Conservation (phyloP, 1,284 basidiomycete genomes). For the Papiliotrema fonsecae region DNA sequence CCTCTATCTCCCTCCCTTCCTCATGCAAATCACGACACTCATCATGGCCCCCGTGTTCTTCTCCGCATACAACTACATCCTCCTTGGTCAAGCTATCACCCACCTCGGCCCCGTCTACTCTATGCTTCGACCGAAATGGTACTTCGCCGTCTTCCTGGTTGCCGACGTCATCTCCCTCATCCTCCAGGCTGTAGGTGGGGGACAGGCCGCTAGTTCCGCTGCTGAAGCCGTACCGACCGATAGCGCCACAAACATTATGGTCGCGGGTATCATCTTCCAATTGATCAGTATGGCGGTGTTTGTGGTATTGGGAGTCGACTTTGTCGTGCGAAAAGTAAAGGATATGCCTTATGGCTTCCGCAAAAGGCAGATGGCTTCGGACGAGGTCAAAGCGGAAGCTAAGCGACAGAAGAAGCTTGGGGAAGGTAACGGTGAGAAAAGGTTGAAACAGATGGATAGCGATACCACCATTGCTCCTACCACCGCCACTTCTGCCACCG, state of each 20-base stretch:
- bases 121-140: constrained; percentile 33
- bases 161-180: constrained; percentile 46
- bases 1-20: constrained; percentile 28
- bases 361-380: constrained; percentile 3
- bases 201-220: constrained; percentile 28
- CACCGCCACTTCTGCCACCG: background rate
- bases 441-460: background rate
- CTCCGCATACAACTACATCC: constrained; percentile 37
- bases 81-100: constrained; percentile 42
- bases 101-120: constrained; percentile 40
- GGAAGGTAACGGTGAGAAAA: background rate
- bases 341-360: constrained; percentile 21
- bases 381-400: background rate
- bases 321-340: constrained; percentile 23
- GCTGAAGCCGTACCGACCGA: constrained; percentile 9
- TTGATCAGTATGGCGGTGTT: constrained; percentile 40
- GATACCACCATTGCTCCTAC: background rate
- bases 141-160: constrained; percentile 43
- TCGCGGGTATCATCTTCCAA: constrained; percentile 47
- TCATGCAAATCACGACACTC: constrained; percentile 51
- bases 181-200: constrained; percentile 49
- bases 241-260: constrained; percentile 36
- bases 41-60: constrained; percentile 47
- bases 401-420: constrained; percentile 1
- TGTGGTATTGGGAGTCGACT: constrained; percentile 30